Percentiles rank a stretch among this genome's conserved stretches.
phyloP scores from a whole-genome alignment of 352 stramenopile genomes.

The Pythium rhizo-oryzae region DNA sequence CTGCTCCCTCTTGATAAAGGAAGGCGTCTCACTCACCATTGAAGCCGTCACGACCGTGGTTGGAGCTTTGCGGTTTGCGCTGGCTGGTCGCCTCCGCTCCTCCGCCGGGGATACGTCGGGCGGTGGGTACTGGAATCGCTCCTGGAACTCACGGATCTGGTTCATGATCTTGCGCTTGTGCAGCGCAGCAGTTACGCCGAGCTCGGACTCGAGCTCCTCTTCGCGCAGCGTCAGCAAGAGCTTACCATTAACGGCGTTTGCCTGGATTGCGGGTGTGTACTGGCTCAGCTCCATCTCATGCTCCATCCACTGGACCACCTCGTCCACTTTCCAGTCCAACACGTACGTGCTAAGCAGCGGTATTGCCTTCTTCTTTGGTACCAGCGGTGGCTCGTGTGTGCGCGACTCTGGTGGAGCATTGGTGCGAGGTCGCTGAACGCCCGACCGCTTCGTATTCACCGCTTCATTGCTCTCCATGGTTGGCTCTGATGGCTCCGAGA shows the following conservation, averaged over 20 bases:
- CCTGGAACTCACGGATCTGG: slow-evolving; percentile 44
- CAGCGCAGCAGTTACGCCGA: slow-evolving; percentile 37
- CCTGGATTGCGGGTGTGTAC: slow-evolving; percentile 38
- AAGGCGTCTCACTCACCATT: slow-evolving; percentile 30
- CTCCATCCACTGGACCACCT: slow-evolving; percentile 50
- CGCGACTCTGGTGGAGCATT: background rate
- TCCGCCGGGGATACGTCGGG: background rate
- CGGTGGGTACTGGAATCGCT: slow-evolving; percentile 34
- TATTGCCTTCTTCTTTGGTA: slow-evolving; percentile 15
- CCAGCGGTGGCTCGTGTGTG: background rate
- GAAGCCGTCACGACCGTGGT: slow-evolving; percentile 6
- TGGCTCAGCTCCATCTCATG: slow-evolving; percentile 51
- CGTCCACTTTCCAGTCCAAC: slow-evolving; percentile 53
- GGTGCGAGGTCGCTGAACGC: background rate
- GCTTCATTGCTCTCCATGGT: background rate
- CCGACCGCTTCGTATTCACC: background rate
- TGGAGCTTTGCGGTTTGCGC: slow-evolving; percentile 15
- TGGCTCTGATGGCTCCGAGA: background rate
- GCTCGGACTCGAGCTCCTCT: slow-evolving; percentile 39
- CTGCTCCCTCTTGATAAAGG: slow-evolving; percentile 46
- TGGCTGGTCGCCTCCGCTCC: slow-evolving; percentile 11
- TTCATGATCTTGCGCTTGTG: slow-evolving; percentile 53
- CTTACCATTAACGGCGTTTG: slow-evolving; percentile 49
- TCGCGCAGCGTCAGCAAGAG: slow-evolving; percentile 45
- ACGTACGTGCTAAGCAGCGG: slow-evolving; percentile 32